Percentiles rank a stretch among this genome's conserved stretches.
These are phyloP conservation scores for Epichloe scottii DNA, from an alignment of 2,329 filamentous ascomycete genomes.

Conservation along the genomic window DNA sequence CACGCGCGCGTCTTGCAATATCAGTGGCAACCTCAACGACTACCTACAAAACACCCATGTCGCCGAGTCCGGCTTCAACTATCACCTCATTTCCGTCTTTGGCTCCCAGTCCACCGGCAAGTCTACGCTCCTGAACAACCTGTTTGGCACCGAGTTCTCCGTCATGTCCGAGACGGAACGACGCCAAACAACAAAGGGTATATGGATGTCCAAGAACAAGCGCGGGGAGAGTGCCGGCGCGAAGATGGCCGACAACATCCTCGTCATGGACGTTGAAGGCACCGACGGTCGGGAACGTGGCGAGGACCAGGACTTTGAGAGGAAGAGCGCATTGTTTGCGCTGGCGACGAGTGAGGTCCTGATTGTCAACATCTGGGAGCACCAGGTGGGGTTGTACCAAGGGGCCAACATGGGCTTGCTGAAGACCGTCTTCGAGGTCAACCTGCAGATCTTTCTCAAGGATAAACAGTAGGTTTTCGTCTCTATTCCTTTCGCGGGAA, in stretches of 20 bases:
- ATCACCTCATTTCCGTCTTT: constrained; percentile 97
- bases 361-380: constrained; percentile 98
- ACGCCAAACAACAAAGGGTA: constrained; percentile 95
- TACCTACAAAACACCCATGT: constrained; percentile 74
- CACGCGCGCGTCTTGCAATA: not conserved
- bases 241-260: constrained; percentile 89
- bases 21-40: constrained; percentile 61
- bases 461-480: constrained; percentile 64
- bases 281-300: constrained; percentile 93
- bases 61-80: constrained; percentile 89
- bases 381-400: constrained; percentile 95
- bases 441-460: constrained; percentile 91
- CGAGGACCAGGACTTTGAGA: constrained; percentile 97
- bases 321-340: constrained; percentile 94
- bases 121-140: constrained; percentile 88
- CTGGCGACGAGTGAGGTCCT: constrained; percentile 95
- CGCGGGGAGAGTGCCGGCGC: constrained; percentile 34
- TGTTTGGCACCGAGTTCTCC: constrained; percentile 92
- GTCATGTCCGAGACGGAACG: constrained; percentile 95
- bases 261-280: constrained; percentile 98
- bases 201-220: constrained; percentile 99
- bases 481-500: not conserved
- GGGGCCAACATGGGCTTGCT: constrained; percentile 97
- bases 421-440: constrained; percentile 99
- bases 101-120: constrained; percentile 98